Evolutionary conservation across 2,329 filamentous ascomycete species (phyloP).

Genomic region (Claviceps purpurea): DNA sequence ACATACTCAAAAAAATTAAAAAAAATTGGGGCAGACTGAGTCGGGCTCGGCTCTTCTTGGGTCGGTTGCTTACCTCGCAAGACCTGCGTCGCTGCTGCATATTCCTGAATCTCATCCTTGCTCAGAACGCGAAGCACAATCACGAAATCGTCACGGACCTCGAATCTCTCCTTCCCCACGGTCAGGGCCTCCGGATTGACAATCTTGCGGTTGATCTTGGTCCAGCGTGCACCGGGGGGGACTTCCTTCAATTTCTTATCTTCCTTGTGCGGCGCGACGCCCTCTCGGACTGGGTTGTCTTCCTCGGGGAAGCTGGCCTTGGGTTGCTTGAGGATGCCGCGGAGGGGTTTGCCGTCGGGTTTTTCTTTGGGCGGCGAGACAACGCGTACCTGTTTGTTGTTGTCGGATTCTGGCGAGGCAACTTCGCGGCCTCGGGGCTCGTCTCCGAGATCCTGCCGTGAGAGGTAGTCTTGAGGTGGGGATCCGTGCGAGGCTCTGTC

Average conservation of each 20-base stretch:
- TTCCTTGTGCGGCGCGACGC: slow-evolving; percentile 87
- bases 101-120: slow-evolving; percentile 79
- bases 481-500: slow-evolving; percentile 7
- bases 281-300: slow-evolving; percentile 68
- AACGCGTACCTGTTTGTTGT: slow-evolving; percentile 46
- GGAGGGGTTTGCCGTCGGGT: slow-evolving; percentile 55
- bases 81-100: slow-evolving; percentile 68
- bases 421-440: slow-evolving; percentile 30
- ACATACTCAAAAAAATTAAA: too few relatives aligned
- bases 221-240: slow-evolving; percentile 74
- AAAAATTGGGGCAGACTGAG: too few relatives aligned
- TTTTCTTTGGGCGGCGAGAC: slow-evolving; percentile 58
- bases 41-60: too few relatives aligned
- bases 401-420: slow-evolving; percentile 19
- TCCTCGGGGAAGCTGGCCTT: slow-evolving; percentile 79
- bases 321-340: slow-evolving; percentile 76
- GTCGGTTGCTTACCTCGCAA: slow-evolving; percentile 51
- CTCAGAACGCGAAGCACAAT: slow-evolving; percentile 81
- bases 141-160: slow-evolving; percentile 85
- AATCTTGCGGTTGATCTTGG: slow-evolving; percentile 75
- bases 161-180: slow-evolving; percentile 78
- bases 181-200: slow-evolving; percentile 84
- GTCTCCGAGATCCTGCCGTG: slow-evolving; percentile 8
- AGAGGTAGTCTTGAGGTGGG: slow-evolving; percentile 2
- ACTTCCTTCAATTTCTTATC: slow-evolving; percentile 59